Percentiles rank a stretch among this genome's conserved stretches.
Conservation (phyloP, 768 basidiomycete species). For the Lactarius deliciosus region DNA sequence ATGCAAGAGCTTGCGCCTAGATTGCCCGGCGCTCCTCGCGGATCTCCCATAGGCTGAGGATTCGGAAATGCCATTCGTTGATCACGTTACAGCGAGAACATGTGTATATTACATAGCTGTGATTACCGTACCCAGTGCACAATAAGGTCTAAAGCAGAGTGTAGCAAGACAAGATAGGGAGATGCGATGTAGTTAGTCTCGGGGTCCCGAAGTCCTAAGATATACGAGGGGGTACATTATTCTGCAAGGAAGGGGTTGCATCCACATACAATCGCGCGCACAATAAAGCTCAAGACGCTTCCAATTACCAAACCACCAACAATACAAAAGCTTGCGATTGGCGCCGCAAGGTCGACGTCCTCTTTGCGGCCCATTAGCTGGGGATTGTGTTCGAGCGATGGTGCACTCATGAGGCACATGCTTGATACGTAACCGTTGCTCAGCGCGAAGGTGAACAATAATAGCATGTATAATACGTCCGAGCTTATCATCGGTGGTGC, state of each 20-base stretch:
- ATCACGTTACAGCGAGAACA: background rate
- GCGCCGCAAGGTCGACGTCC: constrained; percentile 85
- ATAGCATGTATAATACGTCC: constrained; percentile 70
- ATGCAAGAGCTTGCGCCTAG: constrained; percentile 69
- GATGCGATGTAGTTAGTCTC: background rate
- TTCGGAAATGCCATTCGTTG: background rate
- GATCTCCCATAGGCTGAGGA: constrained; percentile 7
- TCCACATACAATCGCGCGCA: constrained; percentile 62
- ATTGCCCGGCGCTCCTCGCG: constrained; percentile 52
- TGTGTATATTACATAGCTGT: background rate
- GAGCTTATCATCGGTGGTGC: constrained; percentile 58
- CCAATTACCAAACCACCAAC: constrained; percentile 75
- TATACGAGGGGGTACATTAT: background rate
- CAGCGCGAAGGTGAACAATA: constrained; percentile 71
- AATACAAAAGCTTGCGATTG: constrained; percentile 73
- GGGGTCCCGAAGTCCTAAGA: background rate
- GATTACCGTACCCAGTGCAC: background rate
- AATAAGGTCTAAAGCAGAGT: background rate
- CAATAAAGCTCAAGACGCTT: constrained; percentile 78
- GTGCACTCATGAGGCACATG: constrained; percentile 77
- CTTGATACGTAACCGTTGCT: constrained; percentile 82
- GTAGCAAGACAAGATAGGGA: background rate
- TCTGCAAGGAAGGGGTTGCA: constrained; percentile 68
- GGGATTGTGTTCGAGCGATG: constrained; percentile 79
- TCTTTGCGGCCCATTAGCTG: constrained; percentile 63